These are phyloP conservation scores for Podospora tetraspora DNA, from an alignment of 495 filamentous ascomycete species.

Conservation along the genomic window DNA sequence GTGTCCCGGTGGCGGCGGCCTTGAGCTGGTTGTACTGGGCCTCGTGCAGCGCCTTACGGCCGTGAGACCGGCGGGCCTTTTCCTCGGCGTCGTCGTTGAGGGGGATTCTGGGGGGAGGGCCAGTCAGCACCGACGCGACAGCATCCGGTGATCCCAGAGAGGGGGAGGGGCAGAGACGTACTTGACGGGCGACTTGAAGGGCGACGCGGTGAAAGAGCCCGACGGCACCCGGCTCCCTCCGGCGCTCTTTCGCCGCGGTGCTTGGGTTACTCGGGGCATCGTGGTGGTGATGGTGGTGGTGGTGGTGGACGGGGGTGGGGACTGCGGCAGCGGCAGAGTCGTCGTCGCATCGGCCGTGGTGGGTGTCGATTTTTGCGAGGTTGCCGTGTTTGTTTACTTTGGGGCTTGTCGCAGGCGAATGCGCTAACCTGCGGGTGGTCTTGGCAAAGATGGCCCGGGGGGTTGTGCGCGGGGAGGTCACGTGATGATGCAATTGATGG, in stretches of 20 bases:
- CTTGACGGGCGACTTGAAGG: constrained; percentile 66
- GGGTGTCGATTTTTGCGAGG: constrained; percentile 6
- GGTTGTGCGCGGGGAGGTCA: constrained; percentile 1
- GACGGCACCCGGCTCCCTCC: constrained; percentile 46
- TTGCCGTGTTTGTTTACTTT: constrained; percentile 27
- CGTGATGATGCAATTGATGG: constrained; percentile 6
- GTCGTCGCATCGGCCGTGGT: constrained; percentile 7
- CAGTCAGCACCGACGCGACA: constrained; percentile 8
- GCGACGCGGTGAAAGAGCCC: constrained; percentile 40
- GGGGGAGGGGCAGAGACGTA: constrained; percentile 34
- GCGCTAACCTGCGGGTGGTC: not conserved
- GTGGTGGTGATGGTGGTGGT: constrained; percentile 25
- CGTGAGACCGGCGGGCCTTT: constrained; percentile 82
- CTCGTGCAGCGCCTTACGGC: constrained; percentile 81
- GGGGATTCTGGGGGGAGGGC: constrained; percentile 55
- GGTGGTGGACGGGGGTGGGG: not conserved
- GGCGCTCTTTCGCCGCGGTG: constrained; percentile 42
- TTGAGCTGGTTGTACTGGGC: constrained; percentile 87
- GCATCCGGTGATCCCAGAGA: too few relatives aligned
- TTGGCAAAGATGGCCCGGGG: not conserved
- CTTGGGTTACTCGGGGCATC: constrained; percentile 72
- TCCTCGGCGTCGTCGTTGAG: constrained; percentile 93
- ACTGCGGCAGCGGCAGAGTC: not conserved
- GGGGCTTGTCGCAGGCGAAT: constrained; percentile 5
- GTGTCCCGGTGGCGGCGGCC: constrained; percentile 70